phyloP scores from a whole-genome alignment of 2,329 filamentous ascomycete species.

The Proliferodiscus dingleyae region DNA sequence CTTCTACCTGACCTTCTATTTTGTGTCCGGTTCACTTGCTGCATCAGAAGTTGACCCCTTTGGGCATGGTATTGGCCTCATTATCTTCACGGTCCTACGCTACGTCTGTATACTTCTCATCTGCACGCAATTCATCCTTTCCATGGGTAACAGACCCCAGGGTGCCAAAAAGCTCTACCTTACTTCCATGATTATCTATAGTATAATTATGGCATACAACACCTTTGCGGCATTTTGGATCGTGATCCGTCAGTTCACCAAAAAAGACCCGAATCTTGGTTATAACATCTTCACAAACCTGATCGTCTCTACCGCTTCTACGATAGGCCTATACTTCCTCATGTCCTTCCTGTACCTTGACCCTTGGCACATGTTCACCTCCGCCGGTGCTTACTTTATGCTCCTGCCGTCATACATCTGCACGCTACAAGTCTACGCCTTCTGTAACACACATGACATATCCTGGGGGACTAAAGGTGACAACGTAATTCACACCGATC shows the following conservation, averaged over 20 bases:
- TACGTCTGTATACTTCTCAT: constrained; percentile 86
- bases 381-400: constrained; percentile 83
- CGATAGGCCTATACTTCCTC: constrained; percentile 88
- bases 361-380: constrained; percentile 99
- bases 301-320: constrained; percentile 83
- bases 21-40: constrained; percentile 84
- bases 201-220: constrained; percentile 93
- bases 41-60: constrained; percentile 83
- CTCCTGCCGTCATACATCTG: constrained; percentile 93
- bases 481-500: constrained; percentile 88
- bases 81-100: constrained; percentile 81
- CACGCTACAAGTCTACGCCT: constrained; percentile 95
- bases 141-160: constrained; percentile 92
- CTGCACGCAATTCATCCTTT: constrained; percentile 91
- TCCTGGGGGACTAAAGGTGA: constrained; percentile 99
- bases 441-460: constrained; percentile 98
- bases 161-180: constrained; percentile 90
- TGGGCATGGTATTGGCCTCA: constrained; percentile 75
- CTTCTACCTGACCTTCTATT: constrained; percentile 99
- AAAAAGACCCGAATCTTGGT: constrained; percentile 51
- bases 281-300: constrained; percentile 94
- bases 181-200: constrained; percentile 82
- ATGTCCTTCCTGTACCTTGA: constrained; percentile 97
- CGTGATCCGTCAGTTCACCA: constrained; percentile 70
- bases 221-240: constrained; percentile 87